Evolutionary conservation across 2,329 filamentous ascomycete genomes (phyloP).

Genomic region (Phialocephala subalpina): DNA sequence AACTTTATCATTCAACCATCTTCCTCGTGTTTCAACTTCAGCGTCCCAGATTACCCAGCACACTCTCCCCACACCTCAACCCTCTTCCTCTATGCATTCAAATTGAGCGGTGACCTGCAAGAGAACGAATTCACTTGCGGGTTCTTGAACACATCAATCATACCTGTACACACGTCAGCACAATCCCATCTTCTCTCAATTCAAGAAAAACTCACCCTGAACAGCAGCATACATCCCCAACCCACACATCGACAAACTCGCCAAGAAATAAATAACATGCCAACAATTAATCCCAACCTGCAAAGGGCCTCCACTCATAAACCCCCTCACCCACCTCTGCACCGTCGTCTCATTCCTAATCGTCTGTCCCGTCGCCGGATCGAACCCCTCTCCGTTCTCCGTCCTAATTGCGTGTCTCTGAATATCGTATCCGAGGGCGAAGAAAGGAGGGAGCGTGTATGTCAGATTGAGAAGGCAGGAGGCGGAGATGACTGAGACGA

Average conservation of each 20-base stretch:
- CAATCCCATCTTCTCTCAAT: not conserved
- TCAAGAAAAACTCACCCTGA: slow-evolving; percentile 19
- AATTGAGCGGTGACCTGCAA: slow-evolving; percentile 27
- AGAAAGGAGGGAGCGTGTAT: slow-evolving; percentile 54
- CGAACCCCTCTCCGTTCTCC: slow-evolving; percentile 40
- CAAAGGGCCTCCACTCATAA: slow-evolving; percentile 27
- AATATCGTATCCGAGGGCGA: slow-evolving; percentile 41
- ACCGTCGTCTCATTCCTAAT: slow-evolving; percentile 20
- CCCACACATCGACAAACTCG: slow-evolving; percentile 32
- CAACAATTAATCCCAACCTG: slow-evolving; percentile 31
- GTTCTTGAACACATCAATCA: slow-evolving; percentile 29
- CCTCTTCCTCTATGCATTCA: slow-evolving; percentile 20
- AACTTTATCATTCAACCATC: not conserved
- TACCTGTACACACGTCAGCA: slow-evolving; percentile 23
- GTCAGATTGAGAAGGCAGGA: slow-evolving; percentile 54
- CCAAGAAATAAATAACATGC: slow-evolving; percentile 36
- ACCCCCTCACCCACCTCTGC: slow-evolving; percentile 33
- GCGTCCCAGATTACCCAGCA: not conserved
- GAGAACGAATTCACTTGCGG: slow-evolving; percentile 29
- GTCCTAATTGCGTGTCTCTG: slow-evolving; percentile 39
- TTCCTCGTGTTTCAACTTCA: not conserved
- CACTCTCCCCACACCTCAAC: not conserved
- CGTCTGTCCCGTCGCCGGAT: slow-evolving; percentile 34
- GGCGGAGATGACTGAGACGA: slow-evolving; percentile 51
- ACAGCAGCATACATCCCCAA: slow-evolving; percentile 36